Base-by-base conservation (phyloP, 352 stramenopile genomes). In the Pythium aquatile region DNA sequence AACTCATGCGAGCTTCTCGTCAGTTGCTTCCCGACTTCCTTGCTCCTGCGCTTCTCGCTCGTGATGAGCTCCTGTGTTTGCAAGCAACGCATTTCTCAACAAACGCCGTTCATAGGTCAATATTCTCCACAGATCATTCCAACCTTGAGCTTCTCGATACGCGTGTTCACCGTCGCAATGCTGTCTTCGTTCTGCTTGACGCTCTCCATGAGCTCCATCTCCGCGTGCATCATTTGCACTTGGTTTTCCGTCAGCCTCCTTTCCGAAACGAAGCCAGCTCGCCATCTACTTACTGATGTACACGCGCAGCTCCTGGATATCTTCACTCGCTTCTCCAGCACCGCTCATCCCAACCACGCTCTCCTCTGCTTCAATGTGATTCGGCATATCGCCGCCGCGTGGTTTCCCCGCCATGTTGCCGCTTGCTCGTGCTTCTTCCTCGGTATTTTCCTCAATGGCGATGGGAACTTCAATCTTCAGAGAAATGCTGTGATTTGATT, bases 151-250 rank as follows among this genome's bases (percentile, higher is more conserved):
- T 76, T 66, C 14, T 85, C 76, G 40, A 90, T 76, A 5, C 71
- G 77, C 0, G 28, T 53, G 33, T 85, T 87, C 28, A 81, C 70
- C 9, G 61, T 65, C 8, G 60, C 57, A 24, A 91, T 63, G 20
- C 66, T 83, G 20, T 77, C 69, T 70, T 93, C 84, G 32, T 77
- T 84, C 48, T 87, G 76, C 37, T 81, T 82, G 61, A 93, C 87
- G 33, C 55, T 79, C 58, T 88, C 82, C 44, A 93, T 72, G 14
- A 88, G 44, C 55, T 87, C 81, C 76, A 88, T 81, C 64, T 93
- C 84, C 1, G 74, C 75, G 14, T 88, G 82, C 84, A 93, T 91
- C 82, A 93, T 85, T 20, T 84, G 81, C 57, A 91, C 84, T 93
- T 33, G 17, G 30, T 24, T n/a, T 30, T 46, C 8, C 28, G 20